phyloP scores from a whole-genome alignment of 2,329 filamentous ascomycete species.

The Apiospora marii region DNA sequence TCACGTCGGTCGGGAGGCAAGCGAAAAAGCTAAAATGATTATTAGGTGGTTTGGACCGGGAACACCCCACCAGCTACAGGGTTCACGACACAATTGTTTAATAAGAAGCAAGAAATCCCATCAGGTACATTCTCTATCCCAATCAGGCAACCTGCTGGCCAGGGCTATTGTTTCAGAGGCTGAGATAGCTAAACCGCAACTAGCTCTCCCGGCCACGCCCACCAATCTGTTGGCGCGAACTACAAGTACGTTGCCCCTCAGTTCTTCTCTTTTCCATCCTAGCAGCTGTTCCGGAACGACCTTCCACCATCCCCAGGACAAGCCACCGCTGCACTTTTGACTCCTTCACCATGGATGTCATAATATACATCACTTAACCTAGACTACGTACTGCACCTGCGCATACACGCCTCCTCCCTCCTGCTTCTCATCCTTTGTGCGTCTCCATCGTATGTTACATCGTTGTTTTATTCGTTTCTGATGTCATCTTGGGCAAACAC shows the following conservation, averaged over 20 bases:
- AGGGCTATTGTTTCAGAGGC: constrained; percentile 18
- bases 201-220: constrained; percentile 3
- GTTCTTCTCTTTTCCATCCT: constrained; percentile 4
- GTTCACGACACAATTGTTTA: constrained; percentile 16
- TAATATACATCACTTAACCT: background rate
- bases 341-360: background rate
- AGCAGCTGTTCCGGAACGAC: constrained; percentile 18
- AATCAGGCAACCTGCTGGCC: constrained; percentile 1
- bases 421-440: background rate
- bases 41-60: background rate
- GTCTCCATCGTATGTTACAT: background rate
- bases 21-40: constrained; percentile 10
- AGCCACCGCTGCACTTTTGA: background rate
- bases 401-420: background rate
- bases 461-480: background rate
- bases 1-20: background rate
- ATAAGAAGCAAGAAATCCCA: constrained; percentile 14
- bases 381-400: background rate
- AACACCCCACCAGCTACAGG: constrained; percentile 4
- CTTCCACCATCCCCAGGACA: constrained; percentile 14
- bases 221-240: constrained; percentile 9
- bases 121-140: background rate
- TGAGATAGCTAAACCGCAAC: constrained; percentile 9
- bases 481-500: constrained; percentile 1
- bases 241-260: background rate